Percentiles rank a stretch among this genome's conserved stretches.
phyloP scores from a whole-genome alignment of 2,329 filamentous ascomycete species.

The Aspergillus phoenicis region DNA sequence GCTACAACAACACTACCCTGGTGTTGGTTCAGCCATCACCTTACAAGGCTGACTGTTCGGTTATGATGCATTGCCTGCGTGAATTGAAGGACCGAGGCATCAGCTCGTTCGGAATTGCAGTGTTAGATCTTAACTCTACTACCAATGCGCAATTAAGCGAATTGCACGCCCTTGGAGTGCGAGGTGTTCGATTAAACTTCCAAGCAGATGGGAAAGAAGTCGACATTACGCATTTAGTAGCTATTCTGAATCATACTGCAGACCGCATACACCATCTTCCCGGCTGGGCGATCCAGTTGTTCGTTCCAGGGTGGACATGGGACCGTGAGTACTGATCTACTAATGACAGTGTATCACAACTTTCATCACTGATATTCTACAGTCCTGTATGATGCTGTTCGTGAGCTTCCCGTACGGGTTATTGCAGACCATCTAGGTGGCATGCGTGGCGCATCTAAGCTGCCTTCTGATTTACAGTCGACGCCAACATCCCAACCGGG shows the following conservation, averaged over 20 bases:
- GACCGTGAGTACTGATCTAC: background rate
- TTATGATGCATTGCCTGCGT: constrained; percentile 3
- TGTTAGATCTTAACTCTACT: background rate
- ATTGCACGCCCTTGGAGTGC: background rate
- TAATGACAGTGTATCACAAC: background rate
- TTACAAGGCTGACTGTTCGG: background rate
- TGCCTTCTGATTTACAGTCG: background rate
- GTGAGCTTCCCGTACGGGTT: background rate
- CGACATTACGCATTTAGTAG: background rate
- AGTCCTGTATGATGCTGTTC: background rate
- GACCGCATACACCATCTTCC: background rate
- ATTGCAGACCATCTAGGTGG: constrained; percentile 10
- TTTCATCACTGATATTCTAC: background rate
- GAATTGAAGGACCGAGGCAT: background rate
- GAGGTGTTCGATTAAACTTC: constrained; percentile 5
- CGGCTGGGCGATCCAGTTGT: constrained; percentile 10
- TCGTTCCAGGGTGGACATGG: constrained; percentile 5
- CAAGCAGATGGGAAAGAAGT: constrained; percentile 6
- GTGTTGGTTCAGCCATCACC: constrained; percentile 8
- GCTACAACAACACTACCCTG: background rate
- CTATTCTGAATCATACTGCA: background rate
- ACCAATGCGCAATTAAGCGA: background rate
- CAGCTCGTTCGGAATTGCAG: background rate
- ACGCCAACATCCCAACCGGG: background rate
- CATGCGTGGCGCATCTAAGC: constrained; percentile 4